Percentiles rank a stretch among this genome's conserved stretches.
These are phyloP conservation scores for Claviceps sp. DNA, from an alignment of 2,329 filamentous ascomycete genomes.

Conservation along the genomic window DNA sequence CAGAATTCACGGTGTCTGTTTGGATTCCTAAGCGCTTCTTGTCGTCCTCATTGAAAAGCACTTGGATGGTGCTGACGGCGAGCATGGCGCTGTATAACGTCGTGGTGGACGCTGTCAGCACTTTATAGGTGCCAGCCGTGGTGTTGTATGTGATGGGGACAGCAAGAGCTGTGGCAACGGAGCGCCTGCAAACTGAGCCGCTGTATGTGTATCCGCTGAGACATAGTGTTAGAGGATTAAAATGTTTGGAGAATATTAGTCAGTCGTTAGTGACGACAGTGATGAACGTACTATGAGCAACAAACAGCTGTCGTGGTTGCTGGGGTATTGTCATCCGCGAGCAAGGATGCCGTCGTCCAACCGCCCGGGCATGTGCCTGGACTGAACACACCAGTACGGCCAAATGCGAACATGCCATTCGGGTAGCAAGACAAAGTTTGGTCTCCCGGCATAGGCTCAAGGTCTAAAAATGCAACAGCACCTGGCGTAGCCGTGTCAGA, in stretches of 20 bases:
- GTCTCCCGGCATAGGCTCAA: constrained; percentile 22
- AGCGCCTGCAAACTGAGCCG: constrained; percentile 21
- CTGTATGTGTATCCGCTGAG: constrained; percentile 22
- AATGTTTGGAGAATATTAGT: neutral
- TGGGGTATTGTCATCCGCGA: constrained; percentile 15
- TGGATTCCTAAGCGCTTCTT: constrained; percentile 21
- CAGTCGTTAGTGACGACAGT: neutral
- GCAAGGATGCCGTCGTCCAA: constrained; percentile 25
- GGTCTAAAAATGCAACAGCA: constrained; percentile 23
- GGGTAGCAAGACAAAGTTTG: constrained; percentile 28
- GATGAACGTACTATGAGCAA: constrained; percentile 25
- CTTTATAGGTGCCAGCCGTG: constrained; percentile 21
- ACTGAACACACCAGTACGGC: constrained; percentile 25
- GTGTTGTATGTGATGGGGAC: constrained; percentile 23
- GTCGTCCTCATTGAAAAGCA: constrained; percentile 24
- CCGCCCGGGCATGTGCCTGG: constrained; percentile 26
- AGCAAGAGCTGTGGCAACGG: constrained; percentile 22
- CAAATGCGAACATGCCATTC: constrained; percentile 24
- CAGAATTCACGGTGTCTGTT: constrained; percentile 13
- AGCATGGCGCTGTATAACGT: constrained; percentile 24
- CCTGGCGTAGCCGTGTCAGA: constrained; percentile 13
- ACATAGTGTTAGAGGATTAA: neutral
- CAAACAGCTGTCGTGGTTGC: constrained; percentile 22
- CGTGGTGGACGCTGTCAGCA: constrained; percentile 22
- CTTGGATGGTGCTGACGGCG: constrained; percentile 23